phyloP scores from a whole-genome alignment of 148 eudicot genomes.

The Salicornia ramosissima region DNA sequence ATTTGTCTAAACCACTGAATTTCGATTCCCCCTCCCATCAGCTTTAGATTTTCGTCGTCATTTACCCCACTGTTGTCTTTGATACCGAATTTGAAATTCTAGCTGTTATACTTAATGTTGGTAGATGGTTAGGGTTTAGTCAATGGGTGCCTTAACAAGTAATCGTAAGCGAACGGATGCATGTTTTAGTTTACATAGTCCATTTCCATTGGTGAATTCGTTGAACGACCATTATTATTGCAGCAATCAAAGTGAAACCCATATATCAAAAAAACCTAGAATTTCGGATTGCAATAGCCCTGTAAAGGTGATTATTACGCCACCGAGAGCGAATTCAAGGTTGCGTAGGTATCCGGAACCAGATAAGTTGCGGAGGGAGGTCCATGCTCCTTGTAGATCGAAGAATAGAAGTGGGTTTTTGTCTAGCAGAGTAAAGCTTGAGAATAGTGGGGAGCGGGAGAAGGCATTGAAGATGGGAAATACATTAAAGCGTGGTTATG shows the following conservation, averaged over 20 bases:
- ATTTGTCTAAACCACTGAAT: no score
- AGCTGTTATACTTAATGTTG: neutral
- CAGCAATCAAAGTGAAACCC: constrained; percentile 32
- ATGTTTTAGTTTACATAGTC: constrained; percentile 22
- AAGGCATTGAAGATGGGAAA: constrained; percentile 37
- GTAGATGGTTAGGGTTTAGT: constrained; percentile 25
- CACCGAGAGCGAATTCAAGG: constrained; percentile 32
- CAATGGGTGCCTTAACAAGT: constrained; percentile 58
- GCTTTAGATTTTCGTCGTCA: no score
- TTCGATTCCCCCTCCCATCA: no score
- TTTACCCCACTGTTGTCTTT: neutral
- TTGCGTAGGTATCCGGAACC: constrained; percentile 46
- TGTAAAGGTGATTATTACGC: constrained; percentile 19
- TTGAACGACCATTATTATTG: constrained; percentile 5
- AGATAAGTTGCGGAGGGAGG: constrained; percentile 36
- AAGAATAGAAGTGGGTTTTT: constrained; percentile 23
- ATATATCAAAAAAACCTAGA: constrained; percentile 50
- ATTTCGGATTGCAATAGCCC: constrained; percentile 16
- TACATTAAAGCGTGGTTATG: constrained; percentile 1
- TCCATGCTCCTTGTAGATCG: constrained; percentile 72
- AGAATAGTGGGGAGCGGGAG: constrained; percentile 5
- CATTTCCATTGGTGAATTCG: constrained; percentile 23
- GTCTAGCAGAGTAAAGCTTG: constrained; percentile 15
- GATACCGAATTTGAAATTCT: neutral
- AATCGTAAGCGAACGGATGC: constrained; percentile 57